Evolutionary conservation across 306 rosid genomes (phyloP).

Genomic region (Cercis canadensis): DNA sequence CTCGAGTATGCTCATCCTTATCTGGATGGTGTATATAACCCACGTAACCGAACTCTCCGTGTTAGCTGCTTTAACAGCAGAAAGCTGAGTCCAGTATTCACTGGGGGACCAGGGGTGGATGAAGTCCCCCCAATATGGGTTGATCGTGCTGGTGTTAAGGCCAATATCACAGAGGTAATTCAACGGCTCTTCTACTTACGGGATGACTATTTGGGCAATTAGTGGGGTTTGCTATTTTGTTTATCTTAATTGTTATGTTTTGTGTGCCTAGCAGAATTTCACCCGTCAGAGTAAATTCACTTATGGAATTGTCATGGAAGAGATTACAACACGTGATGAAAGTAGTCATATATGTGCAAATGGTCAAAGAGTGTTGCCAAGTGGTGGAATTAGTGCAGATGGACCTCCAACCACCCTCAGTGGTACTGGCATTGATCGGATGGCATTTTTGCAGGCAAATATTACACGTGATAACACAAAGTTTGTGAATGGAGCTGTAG

Average conservation of each 20-base stretch:
- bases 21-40: slow-evolving; percentile 78
- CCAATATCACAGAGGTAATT: slow-evolving; percentile 87
- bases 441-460: slow-evolving; percentile 94
- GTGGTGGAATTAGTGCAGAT: slow-evolving; percentile 87
- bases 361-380: slow-evolving; percentile 84
- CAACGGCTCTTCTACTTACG: slow-evolving; percentile 5
- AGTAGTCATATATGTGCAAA: slow-evolving; percentile 72
- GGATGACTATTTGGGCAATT: slow-evolving; percentile 12
- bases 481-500: slow-evolving; percentile 86
- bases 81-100: slow-evolving; percentile 94
- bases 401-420: slow-evolving; percentile 99
- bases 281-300: slow-evolving; percentile 98
- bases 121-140: slow-evolving; percentile 98
- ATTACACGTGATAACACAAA: slow-evolving; percentile 93
- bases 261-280: slow-evolving; percentile 66
- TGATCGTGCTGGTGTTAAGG: slow-evolving; percentile 88
- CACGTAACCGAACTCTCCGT: slow-evolving; percentile 78
- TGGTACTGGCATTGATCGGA: slow-evolving; percentile 89
- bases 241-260: slow-evolving; percentile 22
- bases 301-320: slow-evolving; percentile 94
- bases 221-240: slow-evolving; percentile 3
- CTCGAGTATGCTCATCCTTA: slow-evolving; percentile 96
- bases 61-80: slow-evolving; percentile 95
- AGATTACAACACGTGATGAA: slow-evolving; percentile 94
- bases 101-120: slow-evolving; percentile 95